phyloP scores from a whole-genome alignment of 257 asterid species.

The Solanum sejunctum region DNA sequence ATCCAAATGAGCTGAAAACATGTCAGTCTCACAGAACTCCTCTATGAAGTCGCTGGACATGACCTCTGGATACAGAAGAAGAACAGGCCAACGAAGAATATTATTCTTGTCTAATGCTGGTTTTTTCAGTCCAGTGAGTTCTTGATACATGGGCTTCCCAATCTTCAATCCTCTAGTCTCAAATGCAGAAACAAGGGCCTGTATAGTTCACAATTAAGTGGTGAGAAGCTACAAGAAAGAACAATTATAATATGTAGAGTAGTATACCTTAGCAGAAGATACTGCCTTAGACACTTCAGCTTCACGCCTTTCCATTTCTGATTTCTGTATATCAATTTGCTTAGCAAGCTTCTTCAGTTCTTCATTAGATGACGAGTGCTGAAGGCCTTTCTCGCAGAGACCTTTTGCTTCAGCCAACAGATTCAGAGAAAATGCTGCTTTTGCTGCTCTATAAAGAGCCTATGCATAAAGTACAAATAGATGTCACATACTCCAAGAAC shows the following conservation, averaged over 20 bases:
- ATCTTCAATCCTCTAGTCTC: slow-evolving; percentile 54
- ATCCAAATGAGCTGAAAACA: slow-evolving; percentile 66
- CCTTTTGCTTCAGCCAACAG: slow-evolving; percentile 63
- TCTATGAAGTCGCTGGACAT: slow-evolving; percentile 91
- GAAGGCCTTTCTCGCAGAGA: slow-evolving; percentile 60
- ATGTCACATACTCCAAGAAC: background rate
- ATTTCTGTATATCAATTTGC: slow-evolving; percentile 36
- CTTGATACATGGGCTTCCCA: slow-evolving; percentile 80
- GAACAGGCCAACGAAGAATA: slow-evolving; percentile 91
- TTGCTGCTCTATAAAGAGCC: slow-evolving; percentile 83
- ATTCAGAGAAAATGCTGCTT: slow-evolving; percentile 64
- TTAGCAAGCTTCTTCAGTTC: slow-evolving; percentile 60
- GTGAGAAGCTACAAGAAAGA: background rate
- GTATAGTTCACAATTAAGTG: slow-evolving; percentile 11
- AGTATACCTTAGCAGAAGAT: slow-evolving; percentile 52
- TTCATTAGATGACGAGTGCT: slow-evolving; percentile 57
- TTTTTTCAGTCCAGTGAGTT: slow-evolving; percentile 69
- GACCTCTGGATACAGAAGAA: slow-evolving; percentile 75
- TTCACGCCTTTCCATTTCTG: slow-evolving; percentile 37
- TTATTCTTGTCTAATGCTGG: slow-evolving; percentile 57
- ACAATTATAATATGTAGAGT: background rate
- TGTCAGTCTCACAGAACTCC: slow-evolving; percentile 88
- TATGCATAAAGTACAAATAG: slow-evolving; percentile 6
- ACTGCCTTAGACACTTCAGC: slow-evolving; percentile 52
- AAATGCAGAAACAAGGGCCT: slow-evolving; percentile 64